Conservation (phyloP, 2,329 filamentous ascomycete genomes). For the Epichloe typhina region DNA sequence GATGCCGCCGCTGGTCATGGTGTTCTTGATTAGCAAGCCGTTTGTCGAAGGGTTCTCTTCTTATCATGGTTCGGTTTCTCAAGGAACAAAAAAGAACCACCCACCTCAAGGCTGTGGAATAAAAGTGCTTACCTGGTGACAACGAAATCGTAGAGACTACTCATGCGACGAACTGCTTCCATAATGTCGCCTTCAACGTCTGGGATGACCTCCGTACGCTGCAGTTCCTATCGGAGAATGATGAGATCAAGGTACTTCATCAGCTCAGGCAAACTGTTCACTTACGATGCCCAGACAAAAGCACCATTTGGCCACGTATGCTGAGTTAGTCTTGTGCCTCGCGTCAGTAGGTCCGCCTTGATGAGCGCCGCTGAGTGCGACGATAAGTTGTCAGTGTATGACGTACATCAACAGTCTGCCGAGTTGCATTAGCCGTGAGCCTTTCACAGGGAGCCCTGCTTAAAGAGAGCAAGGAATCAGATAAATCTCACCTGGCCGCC, state of each 20-base stretch:
- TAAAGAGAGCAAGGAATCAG: background rate
- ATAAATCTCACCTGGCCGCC: background rate
- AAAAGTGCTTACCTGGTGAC: slow-evolving; percentile 52
- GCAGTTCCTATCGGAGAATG: slow-evolving; percentile 43
- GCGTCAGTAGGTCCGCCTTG: background rate
- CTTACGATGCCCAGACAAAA: slow-evolving; percentile 47
- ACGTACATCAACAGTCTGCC: slow-evolving; percentile 28
- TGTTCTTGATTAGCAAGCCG: background rate
- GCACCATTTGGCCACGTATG: slow-evolving; percentile 52
- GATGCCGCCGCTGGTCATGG: slow-evolving; percentile 60
- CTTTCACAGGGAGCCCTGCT: background rate
- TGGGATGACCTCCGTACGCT: slow-evolving; percentile 82
- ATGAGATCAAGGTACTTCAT: background rate
- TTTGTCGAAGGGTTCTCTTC: background rate
- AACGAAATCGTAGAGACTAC: slow-evolving; percentile 79
- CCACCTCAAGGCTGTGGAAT: no score
- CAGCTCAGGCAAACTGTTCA: background rate
- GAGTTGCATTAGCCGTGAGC: background rate
- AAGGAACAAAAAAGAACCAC: no score
- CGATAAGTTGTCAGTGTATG: background rate
- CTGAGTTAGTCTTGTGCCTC: slow-evolving; percentile 44
- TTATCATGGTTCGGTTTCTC: no score
- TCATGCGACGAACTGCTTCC: slow-evolving; percentile 80
- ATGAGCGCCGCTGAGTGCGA: background rate
- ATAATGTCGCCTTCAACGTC: slow-evolving; percentile 87